These are phyloP conservation scores for Cryptosporidium ubiquitum DNA, from an alignment of 169 alveolate genomes.

Conservation along the genomic window DNA sequence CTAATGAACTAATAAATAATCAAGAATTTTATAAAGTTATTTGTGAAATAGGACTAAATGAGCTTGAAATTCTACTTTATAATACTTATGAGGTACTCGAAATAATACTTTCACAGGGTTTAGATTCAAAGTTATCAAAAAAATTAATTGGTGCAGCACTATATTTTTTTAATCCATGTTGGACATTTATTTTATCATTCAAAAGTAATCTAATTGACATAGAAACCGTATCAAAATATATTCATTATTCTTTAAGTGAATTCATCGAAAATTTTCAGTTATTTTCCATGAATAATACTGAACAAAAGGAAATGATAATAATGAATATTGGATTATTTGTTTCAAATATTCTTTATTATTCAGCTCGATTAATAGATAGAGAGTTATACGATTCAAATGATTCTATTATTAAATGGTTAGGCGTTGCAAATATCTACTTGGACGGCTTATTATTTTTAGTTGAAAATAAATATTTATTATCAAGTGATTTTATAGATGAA, in stretches of 20 bases:
- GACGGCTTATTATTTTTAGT: conserved; percentile 9
- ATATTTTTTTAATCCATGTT: conserved; percentile 4
- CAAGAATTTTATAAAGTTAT: not conserved
- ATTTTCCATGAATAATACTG: not conserved
- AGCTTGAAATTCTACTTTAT: not conserved
- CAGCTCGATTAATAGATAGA: not conserved
- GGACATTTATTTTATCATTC: not conserved
- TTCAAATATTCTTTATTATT: conserved; percentile 10
- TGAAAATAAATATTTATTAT: conserved; percentile 32
- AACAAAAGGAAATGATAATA: not conserved
- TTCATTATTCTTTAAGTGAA: not conserved
- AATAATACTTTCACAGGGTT: not conserved
- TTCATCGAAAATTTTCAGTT: not conserved
- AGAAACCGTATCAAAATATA: not conserved
- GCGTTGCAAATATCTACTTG: conserved; percentile 12
- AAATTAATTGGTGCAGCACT: not conserved
- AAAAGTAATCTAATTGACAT: not conserved
- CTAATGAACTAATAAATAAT: not conserved
- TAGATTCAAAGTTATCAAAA: not conserved
- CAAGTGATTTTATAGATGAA: not conserved
- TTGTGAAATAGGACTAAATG: not conserved
- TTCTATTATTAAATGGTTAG: not conserved
- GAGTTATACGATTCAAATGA: not conserved
- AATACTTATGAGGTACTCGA: not conserved
- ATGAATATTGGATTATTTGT: conserved; percentile 33